Evolutionary conservation across 2,329 filamentous ascomycete species (phyloP).

Genomic region (Fusarium abutilonis): DNA sequence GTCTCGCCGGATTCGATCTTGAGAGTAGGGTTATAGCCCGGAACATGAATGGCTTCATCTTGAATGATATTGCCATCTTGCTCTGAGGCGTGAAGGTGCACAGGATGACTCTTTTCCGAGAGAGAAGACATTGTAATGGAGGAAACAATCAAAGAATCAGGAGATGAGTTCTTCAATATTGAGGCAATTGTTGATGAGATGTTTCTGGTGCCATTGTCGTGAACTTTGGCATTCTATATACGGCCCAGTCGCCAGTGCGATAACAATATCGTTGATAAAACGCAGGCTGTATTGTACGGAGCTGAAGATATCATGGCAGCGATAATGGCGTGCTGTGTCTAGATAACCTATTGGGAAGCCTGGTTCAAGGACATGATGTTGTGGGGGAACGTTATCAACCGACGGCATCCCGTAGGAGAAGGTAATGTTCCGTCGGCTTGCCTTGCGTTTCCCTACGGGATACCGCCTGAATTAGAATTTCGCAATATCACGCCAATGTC

Average conservation of each 20-base stretch:
- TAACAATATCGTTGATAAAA: background rate
- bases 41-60: conserved; percentile 35
- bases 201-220: background rate
- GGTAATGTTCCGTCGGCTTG: background rate
- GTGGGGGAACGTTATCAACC: conserved; percentile 25
- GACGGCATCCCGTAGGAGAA: conserved; percentile 27
- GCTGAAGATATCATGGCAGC: conserved; percentile 40
- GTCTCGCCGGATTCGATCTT: conserved; percentile 16
- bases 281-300: conserved; percentile 1
- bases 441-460: conserved; percentile 21
- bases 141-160: background rate
- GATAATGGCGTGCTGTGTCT: conserved; percentile 43
- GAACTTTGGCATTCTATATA: conserved; percentile 5
- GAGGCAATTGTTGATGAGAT: background rate
- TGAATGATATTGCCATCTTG: conserved; percentile 18
- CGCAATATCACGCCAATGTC: background rate
- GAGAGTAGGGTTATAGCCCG: conserved; percentile 42
- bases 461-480: background rate
- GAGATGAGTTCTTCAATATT: background rate
- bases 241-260: background rate
- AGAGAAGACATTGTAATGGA: conserved; percentile 21
- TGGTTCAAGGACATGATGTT: conserved; percentile 3
- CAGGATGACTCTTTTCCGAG: conserved; percentile 16
- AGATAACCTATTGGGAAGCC: conserved; percentile 21
- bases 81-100: conserved; percentile 7